Evolutionary conservation across 2,329 filamentous ascomycete genomes (phyloP), one percentile per base, ranked within the genome.

Genomic region (Teratosphaeria gauchensis): DNA sequence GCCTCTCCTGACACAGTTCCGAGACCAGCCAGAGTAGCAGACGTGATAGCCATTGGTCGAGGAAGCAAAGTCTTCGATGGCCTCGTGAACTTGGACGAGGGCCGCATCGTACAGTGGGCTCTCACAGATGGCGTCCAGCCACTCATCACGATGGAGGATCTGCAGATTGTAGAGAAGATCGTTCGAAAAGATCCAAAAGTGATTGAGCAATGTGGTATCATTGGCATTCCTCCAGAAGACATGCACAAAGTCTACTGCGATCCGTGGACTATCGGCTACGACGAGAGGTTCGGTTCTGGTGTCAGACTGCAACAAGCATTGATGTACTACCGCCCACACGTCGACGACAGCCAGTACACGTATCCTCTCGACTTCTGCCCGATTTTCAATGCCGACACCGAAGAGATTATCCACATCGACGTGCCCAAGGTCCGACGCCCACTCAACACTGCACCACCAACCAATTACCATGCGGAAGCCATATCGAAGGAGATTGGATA

Each of bases 201-300:
- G 61, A 94, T 96, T 64, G 90, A 96, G 74, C 91, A 96, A 73
- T 96, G 92, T 69, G 83, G 82, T 6, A 82, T 96, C 60, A 82
- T 90, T 60, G 92, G 92, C 1, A 89, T 96, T 61, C 83, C 89
- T 12, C 81, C 80, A 58, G 81, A 88, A 65, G 89, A 95, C 61
- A 96, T 96, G 92, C 78, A 94, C 78, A 96, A 96, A 75, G 89
- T 96, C 54, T 96, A 95, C 77, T 95, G 91, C 74, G 92, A 96
- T 71, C 90, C 84, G 81, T 96, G 92, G 92, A 95, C 92, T 0
- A 95, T 96, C 73, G 92, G 92, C 54, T 95, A 90, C 71, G 92
- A 96, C 67, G 89, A 95, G 76, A 86, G 92, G 52, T 94, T 91
- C 68, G 92, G 91, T 62, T 92, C 77, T 71, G 79, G 79, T 51